Base-by-base conservation (phyloP, 2,329 filamentous ascomycete genomes). In the Botrytis porri region DNA sequence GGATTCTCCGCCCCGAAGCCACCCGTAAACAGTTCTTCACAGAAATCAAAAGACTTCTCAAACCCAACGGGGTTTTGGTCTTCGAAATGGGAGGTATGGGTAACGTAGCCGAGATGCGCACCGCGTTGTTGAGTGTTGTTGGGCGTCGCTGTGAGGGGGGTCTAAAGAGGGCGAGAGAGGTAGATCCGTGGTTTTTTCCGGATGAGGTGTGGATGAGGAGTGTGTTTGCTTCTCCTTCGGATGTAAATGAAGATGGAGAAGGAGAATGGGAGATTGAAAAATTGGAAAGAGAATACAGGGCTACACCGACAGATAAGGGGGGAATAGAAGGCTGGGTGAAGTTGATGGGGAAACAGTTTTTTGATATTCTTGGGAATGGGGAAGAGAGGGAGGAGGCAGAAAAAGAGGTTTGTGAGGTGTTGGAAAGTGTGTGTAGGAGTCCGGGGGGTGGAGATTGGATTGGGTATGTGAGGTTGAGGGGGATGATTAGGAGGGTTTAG, bases 71-170 rank as follows among this genome's bases (percentile, higher is more conserved):
- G 2, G 78, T 77, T 0, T 89, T 93, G 73, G 86, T 87, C 16
- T 92, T 93, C 77, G 91, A 93, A 81, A 91, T 91, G 88, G 91
- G 92, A 70, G 91, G 90, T 0, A 85, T 89, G 67, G 92, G 91
- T 32, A 93, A 93, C 80, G 85, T 92, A 1, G 83, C 84, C 1
- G 91, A 93, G 72, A 86, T 91, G 76, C 85, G 88, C 41, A 83
- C 87, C 0, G 88, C 88, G 2, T 82, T 92, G 12, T 81, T 90
- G 6, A 35, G 57, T 45, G 86, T 86, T 2, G 82, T 91, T 1
- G 80, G 82, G 2, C 84, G 86, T 1, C 86, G 88, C 1, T 79
- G 89, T 0, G 18, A 16, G 2, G 69, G 69, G 8, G 83, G 87
- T 0, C 76, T 90, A 2, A 77, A 82, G n/a, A 81, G 82, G 16